Base-by-base conservation (phyloP, 2,329 filamentous ascomycete species). In the Botrytis byssoidea region DNA sequence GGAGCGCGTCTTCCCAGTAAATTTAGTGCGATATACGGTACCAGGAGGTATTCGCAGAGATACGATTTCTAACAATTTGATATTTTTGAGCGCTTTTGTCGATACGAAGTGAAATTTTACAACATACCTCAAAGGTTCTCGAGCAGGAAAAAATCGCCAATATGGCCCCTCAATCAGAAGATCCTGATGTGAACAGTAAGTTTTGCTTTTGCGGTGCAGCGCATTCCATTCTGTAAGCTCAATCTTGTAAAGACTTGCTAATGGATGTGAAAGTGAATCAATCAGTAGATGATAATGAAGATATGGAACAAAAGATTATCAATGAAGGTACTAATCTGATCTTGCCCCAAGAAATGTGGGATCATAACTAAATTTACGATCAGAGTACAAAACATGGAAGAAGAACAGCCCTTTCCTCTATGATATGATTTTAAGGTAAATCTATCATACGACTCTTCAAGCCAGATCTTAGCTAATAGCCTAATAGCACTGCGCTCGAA, bases 301-400 rank as follows among this genome's bases (percentile, higher is more conserved):
- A 93, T 81, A 84, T 89, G 78, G 90, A 93, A 81, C 92, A 97
- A 83, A 94, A 97, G 84, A 87, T 97, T 75, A 94, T 98, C 84
- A 98, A 98, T 79, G 96, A 99, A 86, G 93, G 92, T 92, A 85
- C 69, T n/a, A 22, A 20, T 64, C 12, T 57, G 14, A 57, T 18
- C 29, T 35, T n/a, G 22, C 20, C n/a, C 51, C 42, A 14, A 32
- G 48, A 55, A 55, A 70, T 42, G n/a, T 35, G 37, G 7, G 60
- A 35, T 35, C 74, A 29, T 71, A 8, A 48, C 22, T 66, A 63
- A 22, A 70, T 60, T 51, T 79, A 29, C 60, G 16, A 32, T 32
- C 37, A 94, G 96, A 99, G 83, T 99, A 99, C 89, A 99, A 99
- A 83, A 98, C 95, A 77, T 99, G 96, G 96, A 99, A 99, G 88